Evolutionary conservation across 2,329 filamentous ascomycete genomes (phyloP).

Genomic region (Arthrobotrys pseudoclavata): DNA sequence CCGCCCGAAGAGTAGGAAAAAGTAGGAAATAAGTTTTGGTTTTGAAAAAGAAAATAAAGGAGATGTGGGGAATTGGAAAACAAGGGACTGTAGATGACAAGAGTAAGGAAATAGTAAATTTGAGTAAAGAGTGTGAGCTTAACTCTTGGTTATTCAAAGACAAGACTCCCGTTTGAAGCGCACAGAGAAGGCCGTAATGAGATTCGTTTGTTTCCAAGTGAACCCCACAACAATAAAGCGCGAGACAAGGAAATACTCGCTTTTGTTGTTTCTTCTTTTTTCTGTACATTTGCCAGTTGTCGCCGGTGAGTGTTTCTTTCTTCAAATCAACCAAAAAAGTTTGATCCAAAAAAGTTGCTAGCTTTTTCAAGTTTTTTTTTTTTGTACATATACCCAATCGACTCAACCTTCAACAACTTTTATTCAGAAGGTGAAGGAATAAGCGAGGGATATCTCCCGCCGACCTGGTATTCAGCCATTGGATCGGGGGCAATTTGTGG

Average conservation of each 20-base stretch:
- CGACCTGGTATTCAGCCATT: conserved; percentile 59
- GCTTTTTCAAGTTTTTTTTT: conserved; percentile 57
- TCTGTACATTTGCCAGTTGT: conserved; percentile 2
- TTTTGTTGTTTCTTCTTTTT: conserved; percentile 27
- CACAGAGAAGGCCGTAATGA: conserved; percentile 14
- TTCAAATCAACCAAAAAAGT: conserved; percentile 40
- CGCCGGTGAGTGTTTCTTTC: conserved; percentile 13
- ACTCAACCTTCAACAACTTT: not conserved
- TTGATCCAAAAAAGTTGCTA: conserved; percentile 50
- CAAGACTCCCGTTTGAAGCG: conserved; percentile 24
- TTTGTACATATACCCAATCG: conserved; percentile 55
- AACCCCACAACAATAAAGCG: conserved; percentile 15
- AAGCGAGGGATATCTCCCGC: conserved; percentile 35
- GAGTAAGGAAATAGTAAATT: conserved; percentile 49
- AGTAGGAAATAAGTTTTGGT: conserved; percentile 37
- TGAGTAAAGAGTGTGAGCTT: conserved; percentile 54
- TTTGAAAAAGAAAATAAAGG: conserved; percentile 32
- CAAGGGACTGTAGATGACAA: conserved; percentile 28
- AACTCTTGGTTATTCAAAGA: conserved; percentile 38
- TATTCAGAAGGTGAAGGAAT: conserved; percentile 11
- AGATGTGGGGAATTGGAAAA: conserved; percentile 45
- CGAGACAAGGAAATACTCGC: conserved; percentile 34
- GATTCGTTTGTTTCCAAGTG: conserved; percentile 41
- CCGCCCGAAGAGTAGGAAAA: conserved; percentile 49
- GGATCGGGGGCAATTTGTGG: conserved; percentile 45